These are phyloP conservation scores for Syzygium oleosum DNA, from an alignment of 345 rosid genomes.

Conservation along the genomic window DNA sequence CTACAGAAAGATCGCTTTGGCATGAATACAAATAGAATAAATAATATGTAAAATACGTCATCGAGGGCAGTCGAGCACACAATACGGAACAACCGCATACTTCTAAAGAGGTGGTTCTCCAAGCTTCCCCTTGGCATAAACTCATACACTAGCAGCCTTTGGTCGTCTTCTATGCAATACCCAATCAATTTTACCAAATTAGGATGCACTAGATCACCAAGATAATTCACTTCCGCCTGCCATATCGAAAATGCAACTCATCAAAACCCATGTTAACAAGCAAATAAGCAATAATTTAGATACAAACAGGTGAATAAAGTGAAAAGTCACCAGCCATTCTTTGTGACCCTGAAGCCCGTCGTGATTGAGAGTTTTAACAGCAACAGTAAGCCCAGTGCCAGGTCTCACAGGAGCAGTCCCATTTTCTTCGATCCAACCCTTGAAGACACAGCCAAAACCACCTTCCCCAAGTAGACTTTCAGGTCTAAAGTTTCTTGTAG, in stretches of 20 bases:
- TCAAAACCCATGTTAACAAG: not conserved
- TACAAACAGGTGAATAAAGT: not conserved
- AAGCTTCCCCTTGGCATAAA: slow-evolving; percentile 53
- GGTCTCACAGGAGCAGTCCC: slow-evolving; percentile 98
- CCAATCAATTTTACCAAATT: slow-evolving; percentile 49
- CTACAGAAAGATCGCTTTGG: not conserved
- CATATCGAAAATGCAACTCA: slow-evolving; percentile 5
- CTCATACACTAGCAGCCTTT: slow-evolving; percentile 41
- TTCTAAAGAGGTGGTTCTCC: slow-evolving; percentile 46
- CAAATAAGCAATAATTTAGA: not conserved
- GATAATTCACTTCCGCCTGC: slow-evolving; percentile 76
- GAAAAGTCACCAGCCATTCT: slow-evolving; percentile 80
- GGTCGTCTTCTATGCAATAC: slow-evolving; percentile 51
- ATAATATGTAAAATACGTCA: not conserved
- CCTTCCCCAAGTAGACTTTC: slow-evolving; percentile 99
- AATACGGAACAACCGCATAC: slow-evolving; percentile 9
- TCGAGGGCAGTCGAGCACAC: not conserved
- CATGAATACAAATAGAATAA: not conserved
- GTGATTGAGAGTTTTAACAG: slow-evolving; percentile 93
- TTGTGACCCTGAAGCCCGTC: slow-evolving; percentile 99
- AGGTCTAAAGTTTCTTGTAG: slow-evolving; percentile 93
- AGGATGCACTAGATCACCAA: slow-evolving; percentile 49
- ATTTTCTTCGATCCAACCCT: slow-evolving; percentile 96
- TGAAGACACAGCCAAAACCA: slow-evolving; percentile 95
- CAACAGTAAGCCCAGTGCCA: slow-evolving; percentile 96